These are phyloP conservation scores for Phytopythium oedochilum DNA, from an alignment of 352 stramenopile species.

Conservation along the genomic window DNA sequence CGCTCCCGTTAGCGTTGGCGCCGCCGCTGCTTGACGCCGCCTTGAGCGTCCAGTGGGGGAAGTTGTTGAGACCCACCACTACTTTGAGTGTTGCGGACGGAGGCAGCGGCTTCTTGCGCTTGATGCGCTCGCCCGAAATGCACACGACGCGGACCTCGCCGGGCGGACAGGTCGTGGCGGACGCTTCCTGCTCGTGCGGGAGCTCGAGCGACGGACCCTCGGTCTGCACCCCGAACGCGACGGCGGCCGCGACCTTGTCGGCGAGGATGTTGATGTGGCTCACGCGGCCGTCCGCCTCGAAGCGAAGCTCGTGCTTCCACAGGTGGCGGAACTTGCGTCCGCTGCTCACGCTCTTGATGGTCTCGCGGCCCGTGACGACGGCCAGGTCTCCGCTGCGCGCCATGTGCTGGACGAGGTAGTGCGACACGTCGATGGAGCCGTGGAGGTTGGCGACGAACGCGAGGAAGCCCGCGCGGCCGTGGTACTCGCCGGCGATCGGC, in stretches of 20 bases:
- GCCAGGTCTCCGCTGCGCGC: conserved; percentile 66
- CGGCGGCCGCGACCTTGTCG: conserved; percentile 73
- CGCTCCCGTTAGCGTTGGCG: conserved; percentile 3
- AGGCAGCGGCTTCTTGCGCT: conserved; percentile 44
- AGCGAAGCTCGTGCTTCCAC: conserved; percentile 82
- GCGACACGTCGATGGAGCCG: conserved; percentile 58
- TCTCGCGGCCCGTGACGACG: conserved; percentile 76
- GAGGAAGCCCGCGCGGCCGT: conserved; percentile 55
- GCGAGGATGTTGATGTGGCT: conserved; percentile 84
- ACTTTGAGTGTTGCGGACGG: conserved; percentile 46
- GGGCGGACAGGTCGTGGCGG: conserved; percentile 58
- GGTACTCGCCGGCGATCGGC: conserved; percentile 65
- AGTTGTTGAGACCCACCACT: conserved; percentile 64
- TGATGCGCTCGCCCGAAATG: conserved; percentile 50
- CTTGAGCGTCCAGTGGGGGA: conserved; percentile 63
- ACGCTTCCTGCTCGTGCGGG: conserved; percentile 56
- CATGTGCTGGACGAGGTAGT: conserved; percentile 67
- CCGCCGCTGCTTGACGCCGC: conserved; percentile 9
- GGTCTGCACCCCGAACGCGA: conserved; percentile 66
- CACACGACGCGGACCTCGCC: conserved; percentile 81
- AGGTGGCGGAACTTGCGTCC: conserved; percentile 73
- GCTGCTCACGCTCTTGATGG: conserved; percentile 59
- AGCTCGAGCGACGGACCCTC: conserved; percentile 54
- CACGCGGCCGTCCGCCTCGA: conserved; percentile 72
- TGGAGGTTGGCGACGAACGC: conserved; percentile 74